Conservation (phyloP, 208 protist species). For the Acanthamoeba royreba region DNA sequence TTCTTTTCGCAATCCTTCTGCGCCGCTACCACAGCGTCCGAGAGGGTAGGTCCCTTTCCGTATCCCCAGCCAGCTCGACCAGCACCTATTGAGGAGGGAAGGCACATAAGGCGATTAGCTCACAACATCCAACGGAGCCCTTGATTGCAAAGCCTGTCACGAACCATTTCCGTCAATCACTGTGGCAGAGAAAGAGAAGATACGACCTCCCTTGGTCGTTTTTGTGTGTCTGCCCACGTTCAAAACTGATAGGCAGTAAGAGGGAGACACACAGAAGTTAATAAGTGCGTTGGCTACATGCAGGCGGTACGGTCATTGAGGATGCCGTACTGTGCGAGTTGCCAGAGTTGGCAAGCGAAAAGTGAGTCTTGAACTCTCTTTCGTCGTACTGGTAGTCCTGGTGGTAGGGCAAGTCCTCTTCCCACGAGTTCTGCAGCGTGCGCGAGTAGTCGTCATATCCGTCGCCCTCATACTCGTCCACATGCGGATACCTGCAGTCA, state of each 20-base stretch:
- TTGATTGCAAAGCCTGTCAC: no score
- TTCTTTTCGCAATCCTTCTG: not conserved
- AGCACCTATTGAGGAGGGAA: not conserved
- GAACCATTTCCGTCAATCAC: constrained; percentile 13
- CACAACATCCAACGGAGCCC: not conserved
- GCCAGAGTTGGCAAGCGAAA: not conserved
- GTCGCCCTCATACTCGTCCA: not conserved
- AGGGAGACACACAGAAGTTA: not conserved
- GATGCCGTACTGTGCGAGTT: not conserved
- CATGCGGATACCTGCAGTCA: not conserved
- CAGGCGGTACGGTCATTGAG: no score
- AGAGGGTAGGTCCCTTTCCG: not conserved
- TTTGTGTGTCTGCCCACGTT: not conserved
- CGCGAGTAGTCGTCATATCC: not conserved
- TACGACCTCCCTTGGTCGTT: not conserved
- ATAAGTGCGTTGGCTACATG: not conserved
- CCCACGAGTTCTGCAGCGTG: not conserved
- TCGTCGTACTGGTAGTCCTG: not conserved
- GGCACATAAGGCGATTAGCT: not conserved
- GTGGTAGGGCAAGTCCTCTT: not conserved
- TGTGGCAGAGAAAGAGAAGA: not conserved
- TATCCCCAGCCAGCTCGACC: not conserved
- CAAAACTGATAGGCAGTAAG: not conserved
- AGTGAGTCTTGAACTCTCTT: not conserved
- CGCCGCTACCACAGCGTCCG: not conserved